phyloP scores from a whole-genome alignment of 202 grass and related monocot genomes.

The Tripidium arundinaceum region DNA sequence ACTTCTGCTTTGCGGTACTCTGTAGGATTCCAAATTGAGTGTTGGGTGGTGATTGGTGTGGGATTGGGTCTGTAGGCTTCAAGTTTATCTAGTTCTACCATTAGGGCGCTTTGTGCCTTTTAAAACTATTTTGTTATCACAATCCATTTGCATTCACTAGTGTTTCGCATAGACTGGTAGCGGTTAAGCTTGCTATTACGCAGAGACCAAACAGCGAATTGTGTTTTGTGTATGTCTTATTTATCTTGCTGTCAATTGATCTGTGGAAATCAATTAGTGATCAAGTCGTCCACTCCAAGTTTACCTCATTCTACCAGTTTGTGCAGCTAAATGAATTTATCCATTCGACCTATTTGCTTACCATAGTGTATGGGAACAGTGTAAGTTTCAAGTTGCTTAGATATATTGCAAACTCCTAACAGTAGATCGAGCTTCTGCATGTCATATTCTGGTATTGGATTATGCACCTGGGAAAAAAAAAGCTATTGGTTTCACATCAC shows the following conservation, averaged over 20 bases:
- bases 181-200: not conserved
- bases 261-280: not conserved
- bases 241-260: not conserved
- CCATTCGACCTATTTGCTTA: not conserved
- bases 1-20: not conserved
- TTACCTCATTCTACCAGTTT: not conserved
- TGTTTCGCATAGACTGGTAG: not conserved
- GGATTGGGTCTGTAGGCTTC: not conserved
- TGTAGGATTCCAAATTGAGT: not conserved
- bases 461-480: not conserved
- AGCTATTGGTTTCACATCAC: not conserved
- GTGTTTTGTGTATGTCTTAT: not conserved
- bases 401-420: not conserved
- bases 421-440: not conserved
- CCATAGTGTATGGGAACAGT: not conserved
- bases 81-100: not conserved
- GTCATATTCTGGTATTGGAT: not conserved
- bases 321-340: not conserved
- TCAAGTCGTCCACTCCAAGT: not conserved
- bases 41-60: not conserved
- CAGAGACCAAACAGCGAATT: not conserved
- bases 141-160: conserved; percentile 3
- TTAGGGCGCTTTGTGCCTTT: not conserved
- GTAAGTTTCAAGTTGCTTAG: not conserved
- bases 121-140: not conserved